Percentiles rank a stretch among this genome's conserved stretches.
Evolutionary conservation across 2,329 filamentous ascomycete species (phyloP).

Genomic region (Scedosporium boydii): DNA sequence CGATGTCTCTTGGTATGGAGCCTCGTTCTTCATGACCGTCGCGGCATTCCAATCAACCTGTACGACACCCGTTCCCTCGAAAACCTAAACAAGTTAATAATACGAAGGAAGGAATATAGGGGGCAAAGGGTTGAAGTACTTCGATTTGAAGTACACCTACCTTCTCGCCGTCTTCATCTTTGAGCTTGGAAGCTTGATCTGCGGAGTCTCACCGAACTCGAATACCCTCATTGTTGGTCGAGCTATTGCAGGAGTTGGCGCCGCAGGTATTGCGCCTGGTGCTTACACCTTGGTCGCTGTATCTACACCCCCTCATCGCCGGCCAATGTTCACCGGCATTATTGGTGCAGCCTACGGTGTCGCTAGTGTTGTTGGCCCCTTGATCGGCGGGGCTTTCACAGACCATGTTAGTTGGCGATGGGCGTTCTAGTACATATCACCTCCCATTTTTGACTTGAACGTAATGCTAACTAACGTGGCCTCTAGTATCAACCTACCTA

Average conservation of each 20-base stretch:
- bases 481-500: slow-evolving; percentile 19
- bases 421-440: slow-evolving; percentile 13
- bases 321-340: slow-evolving; percentile 23
- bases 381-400: slow-evolving; percentile 16
- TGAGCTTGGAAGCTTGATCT: slow-evolving; percentile 44
- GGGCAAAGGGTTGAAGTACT: slow-evolving; percentile 35
- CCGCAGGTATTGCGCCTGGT: slow-evolving; percentile 37
- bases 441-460: background rate
- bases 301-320: slow-evolving; percentile 17
- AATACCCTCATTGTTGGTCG: slow-evolving; percentile 41
- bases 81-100: slow-evolving; percentile 30
- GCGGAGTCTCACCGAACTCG: slow-evolving; percentile 32
- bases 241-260: slow-evolving; percentile 35
- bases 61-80: slow-evolving; percentile 14
- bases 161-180: slow-evolving; percentile 39
- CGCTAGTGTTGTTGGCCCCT: slow-evolving; percentile 17
- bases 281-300: slow-evolving; percentile 30
- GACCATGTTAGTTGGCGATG: slow-evolving; percentile 20
- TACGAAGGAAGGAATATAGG: slow-evolving; percentile 26
- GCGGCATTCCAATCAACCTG: slow-evolving; percentile 35
- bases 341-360: slow-evolving; percentile 26
- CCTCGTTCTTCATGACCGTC: slow-evolving; percentile 41
- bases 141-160: slow-evolving; percentile 38
- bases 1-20: slow-evolving; percentile 43
- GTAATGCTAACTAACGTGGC: background rate